Base-by-base conservation (phyloP, 176 grass and related monocot genomes). In the Poa annua region DNA sequence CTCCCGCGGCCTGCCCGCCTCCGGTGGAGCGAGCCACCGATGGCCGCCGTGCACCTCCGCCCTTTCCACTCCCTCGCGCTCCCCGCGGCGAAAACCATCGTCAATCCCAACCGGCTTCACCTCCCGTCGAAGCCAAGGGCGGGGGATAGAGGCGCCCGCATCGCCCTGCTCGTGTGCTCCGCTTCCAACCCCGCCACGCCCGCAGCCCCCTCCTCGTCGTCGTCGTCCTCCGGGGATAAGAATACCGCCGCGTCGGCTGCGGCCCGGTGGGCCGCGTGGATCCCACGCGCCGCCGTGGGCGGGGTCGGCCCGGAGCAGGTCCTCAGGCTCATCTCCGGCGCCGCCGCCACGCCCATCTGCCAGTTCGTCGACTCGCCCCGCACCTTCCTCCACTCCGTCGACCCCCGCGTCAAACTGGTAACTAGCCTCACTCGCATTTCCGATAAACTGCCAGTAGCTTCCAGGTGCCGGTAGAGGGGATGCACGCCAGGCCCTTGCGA, bases 391-490 rank as follows among this genome's bases (percentile, higher is more conserved):
- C 96, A 98, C 86, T 93, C 89, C 44, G 64, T 98, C 53, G 92
- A 98, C 29, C 92, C 96, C 7, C 96, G 96, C 32, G 83, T 98
- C 83, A 98, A 98, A 83, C 87, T 98, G 92, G 96, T 98, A 88
- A 80, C 21, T 53, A 57, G 7, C 53, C n/a, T 55, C 22, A 8
- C 24, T 33, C 21, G 16, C 44, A 45, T 45, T 77, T 33, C 33
- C 70, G 69, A 85, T 70, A 13, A 57, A 3, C 14, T 33, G 0
- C 1, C 3, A 0, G 16, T 75, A 32, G 11, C 13, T 4, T 14
- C 9, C 11, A 70, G 20, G 69, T 26, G 32, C 38, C 38, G 55
- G 36, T 62, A 24, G 54, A 78, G 55, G 66, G 21, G 38, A 41
- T 79, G 76, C 65, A 17, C 38, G 3, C 1, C 3, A 67, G 11